Percentiles rank a stretch among this genome's conserved stretches.
Evolutionary conservation across 2,329 filamentous ascomycete species (phyloP).

Genomic region (Coleophoma eucalyptorum): DNA sequence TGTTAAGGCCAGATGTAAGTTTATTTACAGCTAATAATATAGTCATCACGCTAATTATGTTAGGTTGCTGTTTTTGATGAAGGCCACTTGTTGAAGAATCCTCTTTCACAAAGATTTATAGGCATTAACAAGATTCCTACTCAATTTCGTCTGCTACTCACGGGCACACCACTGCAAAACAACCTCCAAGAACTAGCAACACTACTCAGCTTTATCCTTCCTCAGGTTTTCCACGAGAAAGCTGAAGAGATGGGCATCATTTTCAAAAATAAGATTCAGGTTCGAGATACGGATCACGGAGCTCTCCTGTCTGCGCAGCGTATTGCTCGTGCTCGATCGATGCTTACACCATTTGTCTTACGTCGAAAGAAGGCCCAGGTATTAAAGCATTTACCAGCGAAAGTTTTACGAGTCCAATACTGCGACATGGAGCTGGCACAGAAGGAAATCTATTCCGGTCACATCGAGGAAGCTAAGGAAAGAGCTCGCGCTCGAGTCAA

Average conservation of each 20-base stretch:
- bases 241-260: constrained; percentile 79
- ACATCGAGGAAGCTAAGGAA: constrained; percentile 61
- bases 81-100: constrained; percentile 90
- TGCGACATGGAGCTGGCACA: constrained; percentile 77
- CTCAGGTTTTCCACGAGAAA: constrained; percentile 72
- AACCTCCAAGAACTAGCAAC: constrained; percentile 90
- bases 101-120: constrained; percentile 75
- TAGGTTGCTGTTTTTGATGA: constrained; percentile 74
- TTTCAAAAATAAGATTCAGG: constrained; percentile 88
- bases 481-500: constrained; percentile 52
- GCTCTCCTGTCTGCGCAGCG: constrained; percentile 83
- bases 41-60: constrained; percentile 8
- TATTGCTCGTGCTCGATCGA: constrained; percentile 81
- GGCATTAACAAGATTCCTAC: constrained; percentile 74
- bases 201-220: constrained; percentile 91
- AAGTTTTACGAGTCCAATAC: constrained; percentile 73
- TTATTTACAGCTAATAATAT: background rate
- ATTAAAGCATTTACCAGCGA: constrained; percentile 75
- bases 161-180: constrained; percentile 90
- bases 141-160: constrained; percentile 81
- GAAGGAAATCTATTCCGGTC: constrained; percentile 66
- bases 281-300: constrained; percentile 74
- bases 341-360: constrained; percentile 92
- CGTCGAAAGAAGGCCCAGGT: constrained; percentile 93
- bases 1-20: constrained; percentile 46